Evolutionary conservation across 495 filamentous ascomycete genomes (phyloP), one percentile per base, ranked within the genome.

Genomic region (Jackrogersella multiformis): DNA sequence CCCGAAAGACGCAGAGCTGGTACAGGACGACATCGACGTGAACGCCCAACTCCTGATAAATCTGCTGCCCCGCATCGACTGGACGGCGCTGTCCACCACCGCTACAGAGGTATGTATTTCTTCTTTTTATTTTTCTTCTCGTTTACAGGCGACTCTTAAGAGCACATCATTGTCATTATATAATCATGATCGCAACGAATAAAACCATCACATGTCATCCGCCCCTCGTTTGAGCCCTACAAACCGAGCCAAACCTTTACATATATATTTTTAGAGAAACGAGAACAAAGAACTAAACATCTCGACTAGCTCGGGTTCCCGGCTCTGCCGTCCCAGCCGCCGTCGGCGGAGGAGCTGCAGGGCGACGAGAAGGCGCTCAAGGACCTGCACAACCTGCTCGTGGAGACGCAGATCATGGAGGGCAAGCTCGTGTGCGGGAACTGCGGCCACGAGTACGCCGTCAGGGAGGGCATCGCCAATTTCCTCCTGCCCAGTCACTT

Each of bases 381-480:
- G 63, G 92, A 97, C 49, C 78, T 99, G 65, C 94, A 97, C 72
- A 82, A 80, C 7, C 75, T 98, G 56, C 80, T 99, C 13, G 78
- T 98, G 61, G 96, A 99, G 82, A 99, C 95, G 61, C 88, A 92
- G 69, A 89, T 98, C 16, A 82, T 82, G 51, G 90, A 92, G 76
- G 95, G 95, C 5, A 94, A 90, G 74, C 81, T 99, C 60, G 88
- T 93, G 21, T 99, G 95, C 74, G 93, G 88, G 48, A 90, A 90
- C 74, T 98, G 95, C 78, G 91, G 91, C 58, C 93, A 98, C 76
- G 89, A 94, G 78, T 98, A 98, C 77, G 86, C 87, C 70, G 89
- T 99, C 39, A 90, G 92, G 73, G 93, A 98, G 78, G 96, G 95
- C 20, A 96, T 98, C 71, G 92, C 93, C 44, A 98, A 98, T 76